These are phyloP conservation scores for Colletotrichum abscissum DNA, from an alignment of 2,329 filamentous ascomycete species.

Conservation along the genomic window DNA sequence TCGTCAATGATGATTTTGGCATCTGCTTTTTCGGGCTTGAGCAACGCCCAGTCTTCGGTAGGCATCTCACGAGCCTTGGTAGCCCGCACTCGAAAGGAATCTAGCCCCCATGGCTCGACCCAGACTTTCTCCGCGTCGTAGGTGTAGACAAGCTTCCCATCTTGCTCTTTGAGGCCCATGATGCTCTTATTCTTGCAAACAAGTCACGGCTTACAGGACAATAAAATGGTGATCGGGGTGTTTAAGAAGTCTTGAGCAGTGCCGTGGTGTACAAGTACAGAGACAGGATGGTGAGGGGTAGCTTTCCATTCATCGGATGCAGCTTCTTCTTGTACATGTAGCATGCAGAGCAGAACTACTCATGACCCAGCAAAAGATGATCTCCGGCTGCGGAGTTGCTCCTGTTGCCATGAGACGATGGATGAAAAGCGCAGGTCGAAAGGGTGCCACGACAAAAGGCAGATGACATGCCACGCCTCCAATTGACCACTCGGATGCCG, in stretches of 20 bases:
- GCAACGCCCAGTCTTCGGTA: conserved; percentile 51
- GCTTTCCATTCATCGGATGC: background rate
- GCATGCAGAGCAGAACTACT: background rate
- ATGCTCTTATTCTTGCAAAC: background rate
- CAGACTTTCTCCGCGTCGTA: conserved; percentile 59
- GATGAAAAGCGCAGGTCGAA: conserved; percentile 10
- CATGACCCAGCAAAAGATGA: background rate
- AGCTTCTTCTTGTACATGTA: background rate
- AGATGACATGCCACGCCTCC: conserved; percentile 9
- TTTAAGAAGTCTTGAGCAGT: background rate
- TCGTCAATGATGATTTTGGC: conserved; percentile 38
- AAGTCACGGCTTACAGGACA: no score
- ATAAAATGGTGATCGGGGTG: background rate
- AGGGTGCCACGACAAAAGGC: conserved; percentile 10
- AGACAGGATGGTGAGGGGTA: conserved; percentile 4
- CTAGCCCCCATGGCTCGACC: conserved; percentile 60
- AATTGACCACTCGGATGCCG: conserved; percentile 25
- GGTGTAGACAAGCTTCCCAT: conserved; percentile 35
- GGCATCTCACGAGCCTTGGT: conserved; percentile 52
- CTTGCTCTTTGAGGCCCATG: conserved; percentile 19
- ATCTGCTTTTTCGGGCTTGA: conserved; percentile 25
- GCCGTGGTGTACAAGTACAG: background rate
- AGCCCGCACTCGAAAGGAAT: conserved; percentile 59
- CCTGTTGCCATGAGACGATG: conserved; percentile 20
- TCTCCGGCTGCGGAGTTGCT: conserved; percentile 25